Evolutionary conservation across 805 yeast species (phyloP).

Genomic region (Candida coquimbonensis): DNA sequence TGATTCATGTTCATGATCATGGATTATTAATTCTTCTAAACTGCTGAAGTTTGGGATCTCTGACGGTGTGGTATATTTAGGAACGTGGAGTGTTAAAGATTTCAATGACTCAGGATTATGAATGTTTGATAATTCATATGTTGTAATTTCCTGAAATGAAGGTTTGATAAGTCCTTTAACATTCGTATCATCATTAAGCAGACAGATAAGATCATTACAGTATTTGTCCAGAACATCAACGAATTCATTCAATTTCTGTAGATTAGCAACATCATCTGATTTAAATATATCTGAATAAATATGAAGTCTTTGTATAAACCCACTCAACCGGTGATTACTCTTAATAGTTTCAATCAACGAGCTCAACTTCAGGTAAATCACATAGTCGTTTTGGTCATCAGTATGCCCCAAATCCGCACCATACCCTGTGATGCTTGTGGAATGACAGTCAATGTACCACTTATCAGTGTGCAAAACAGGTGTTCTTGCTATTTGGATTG

Average conservation of each 20-base stretch:
- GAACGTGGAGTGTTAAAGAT: slow-evolving; percentile 7
- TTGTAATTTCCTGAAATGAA: slow-evolving; percentile 7
- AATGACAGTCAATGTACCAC: slow-evolving; percentile 29
- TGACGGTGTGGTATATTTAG: slow-evolving; percentile 4
- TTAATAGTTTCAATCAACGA: slow-evolving; percentile 32
- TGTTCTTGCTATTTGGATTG: slow-evolving; percentile 29
- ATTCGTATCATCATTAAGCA: slow-evolving; percentile 11
- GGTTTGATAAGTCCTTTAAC: slow-evolving; percentile 7
- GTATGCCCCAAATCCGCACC: slow-evolving; percentile 26
- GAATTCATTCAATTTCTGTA: slow-evolving; percentile 16
- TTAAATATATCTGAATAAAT: slow-evolving; percentile 26
- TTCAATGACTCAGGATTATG: slow-evolving; percentile 5
- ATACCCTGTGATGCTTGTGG: slow-evolving; percentile 34
- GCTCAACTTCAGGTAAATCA: slow-evolving; percentile 32
- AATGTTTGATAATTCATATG: slow-evolving; percentile 4
- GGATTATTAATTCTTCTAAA: slow-evolving; percentile 17
- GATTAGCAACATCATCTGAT: slow-evolving; percentile 16
- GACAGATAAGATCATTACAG: slow-evolving; percentile 12
- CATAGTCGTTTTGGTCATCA: slow-evolving; percentile 29
- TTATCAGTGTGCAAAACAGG: slow-evolving; percentile 24
- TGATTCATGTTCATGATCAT: slow-evolving; percentile 31
- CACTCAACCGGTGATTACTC: slow-evolving; percentile 25
- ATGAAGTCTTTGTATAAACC: slow-evolving; percentile 27
- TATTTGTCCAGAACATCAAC: slow-evolving; percentile 19
- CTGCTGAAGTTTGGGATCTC: background rate